phyloP scores from a whole-genome alignment of 441 rosid genomes.

The Croton laevigatus region DNA sequence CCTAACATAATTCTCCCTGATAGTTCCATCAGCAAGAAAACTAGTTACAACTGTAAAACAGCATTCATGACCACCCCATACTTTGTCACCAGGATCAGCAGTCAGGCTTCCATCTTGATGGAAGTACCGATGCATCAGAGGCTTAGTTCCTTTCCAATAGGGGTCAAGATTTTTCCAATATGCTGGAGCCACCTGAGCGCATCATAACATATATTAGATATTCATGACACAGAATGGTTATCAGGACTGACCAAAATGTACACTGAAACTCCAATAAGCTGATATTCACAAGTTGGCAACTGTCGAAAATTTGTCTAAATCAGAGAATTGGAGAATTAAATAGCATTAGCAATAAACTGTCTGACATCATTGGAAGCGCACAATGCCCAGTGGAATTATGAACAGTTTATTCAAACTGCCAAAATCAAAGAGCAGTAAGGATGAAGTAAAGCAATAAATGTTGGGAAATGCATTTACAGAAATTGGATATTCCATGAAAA shows the following conservation, averaged over 20 bases:
- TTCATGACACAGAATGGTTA: neutral
- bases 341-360: neutral
- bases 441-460: neutral
- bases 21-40: slow-evolving; percentile 35
- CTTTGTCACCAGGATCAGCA: slow-evolving; percentile 53
- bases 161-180: slow-evolving; percentile 61
- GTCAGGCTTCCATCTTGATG: slow-evolving; percentile 59
- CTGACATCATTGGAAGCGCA: neutral
- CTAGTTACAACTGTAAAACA: slow-evolving; percentile 46
- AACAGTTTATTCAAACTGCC: too few species aligned
- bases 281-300: neutral
- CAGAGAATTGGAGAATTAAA: neutral
- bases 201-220: slow-evolving; percentile 11
- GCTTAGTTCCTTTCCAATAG: slow-evolving; percentile 48
- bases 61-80: slow-evolving; percentile 69
- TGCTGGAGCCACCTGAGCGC: slow-evolving; percentile 46
- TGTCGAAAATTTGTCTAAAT: neutral
- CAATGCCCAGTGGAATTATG: neutral
- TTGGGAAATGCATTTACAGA: neutral
- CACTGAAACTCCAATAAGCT: neutral
- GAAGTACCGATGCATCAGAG: slow-evolving; percentile 53
- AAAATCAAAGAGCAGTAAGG: neutral
- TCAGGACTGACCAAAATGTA: slow-evolving; percentile 1
- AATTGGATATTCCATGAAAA: neutral
- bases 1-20: slow-evolving; percentile 54